These are phyloP conservation scores for Puccinia horiana DNA, from an alignment of 1,284 basidiomycete genomes.

Conservation along the genomic window DNA sequence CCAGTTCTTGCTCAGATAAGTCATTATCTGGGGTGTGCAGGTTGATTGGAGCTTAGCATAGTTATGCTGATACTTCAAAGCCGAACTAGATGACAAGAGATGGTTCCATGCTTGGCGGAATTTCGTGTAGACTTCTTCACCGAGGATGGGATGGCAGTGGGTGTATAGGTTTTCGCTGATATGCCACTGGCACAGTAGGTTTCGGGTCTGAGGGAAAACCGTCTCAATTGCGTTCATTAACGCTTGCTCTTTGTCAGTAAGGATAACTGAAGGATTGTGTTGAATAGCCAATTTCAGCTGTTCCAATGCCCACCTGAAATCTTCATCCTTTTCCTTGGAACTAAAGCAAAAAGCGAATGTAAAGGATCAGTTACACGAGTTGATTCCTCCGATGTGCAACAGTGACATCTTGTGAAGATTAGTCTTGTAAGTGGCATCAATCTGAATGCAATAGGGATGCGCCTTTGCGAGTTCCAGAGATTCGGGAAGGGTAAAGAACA, in stretches of 20 bases:
- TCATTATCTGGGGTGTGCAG: neutral
- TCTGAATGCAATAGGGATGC: neutral
- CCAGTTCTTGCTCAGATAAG: slow-evolving; percentile 1
- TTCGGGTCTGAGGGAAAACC: slow-evolving; percentile 8
- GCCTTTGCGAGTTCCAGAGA: slow-evolving; percentile 2
- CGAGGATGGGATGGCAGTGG: neutral
- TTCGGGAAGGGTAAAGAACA: neutral
- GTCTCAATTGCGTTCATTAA: slow-evolving; percentile 13
- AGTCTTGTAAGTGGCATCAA: slow-evolving; percentile 3
- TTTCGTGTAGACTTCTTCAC: neutral
- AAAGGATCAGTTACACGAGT: neutral
- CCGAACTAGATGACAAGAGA: neutral
- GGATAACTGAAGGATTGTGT: neutral
- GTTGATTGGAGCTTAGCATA: neutral
- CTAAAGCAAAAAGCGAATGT: slow-evolving; percentile 27
- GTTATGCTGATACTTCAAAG: neutral
- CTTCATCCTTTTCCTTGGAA: neutral
- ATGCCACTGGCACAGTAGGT: slow-evolving; percentile 33
- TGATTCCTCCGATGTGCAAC: neutral
- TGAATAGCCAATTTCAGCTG: neutral
- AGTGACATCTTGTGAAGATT: slow-evolving; percentile 1
- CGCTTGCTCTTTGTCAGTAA: slow-evolving; percentile 23
- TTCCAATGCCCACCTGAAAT: slow-evolving; percentile 13
- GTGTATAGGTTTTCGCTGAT: slow-evolving; percentile 3
- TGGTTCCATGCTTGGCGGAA: neutral